These are phyloP conservation scores for Eimeria acervulina DNA, from an alignment of 169 alveolate species.

Conservation along the genomic window DNA sequence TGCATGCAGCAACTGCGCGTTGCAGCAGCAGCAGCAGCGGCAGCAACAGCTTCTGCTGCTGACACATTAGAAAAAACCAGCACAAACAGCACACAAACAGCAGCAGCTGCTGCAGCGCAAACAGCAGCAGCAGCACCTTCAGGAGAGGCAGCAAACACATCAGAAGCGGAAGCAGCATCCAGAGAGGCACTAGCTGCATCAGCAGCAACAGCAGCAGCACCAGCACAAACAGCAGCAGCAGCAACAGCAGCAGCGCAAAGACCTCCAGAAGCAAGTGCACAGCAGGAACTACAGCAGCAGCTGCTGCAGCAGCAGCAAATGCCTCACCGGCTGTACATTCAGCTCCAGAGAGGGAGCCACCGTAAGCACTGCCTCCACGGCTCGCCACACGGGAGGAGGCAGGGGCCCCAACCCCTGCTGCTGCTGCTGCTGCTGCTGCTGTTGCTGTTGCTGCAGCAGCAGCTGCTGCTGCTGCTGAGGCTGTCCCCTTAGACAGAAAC, in stretches of 20 bases:
- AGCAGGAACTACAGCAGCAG: background rate
- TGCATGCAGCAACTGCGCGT: too few species aligned
- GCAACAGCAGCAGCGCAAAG: background rate
- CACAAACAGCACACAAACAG: too few species aligned
- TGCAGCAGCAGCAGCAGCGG: too few species aligned
- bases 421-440: background rate
- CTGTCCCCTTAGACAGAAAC: slow-evolving; percentile 70
- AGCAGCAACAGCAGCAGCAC: too few species aligned
- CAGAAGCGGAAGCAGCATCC: too few species aligned
- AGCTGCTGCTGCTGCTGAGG: background rate
- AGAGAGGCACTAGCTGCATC: too few species aligned
- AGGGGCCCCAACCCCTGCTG: background rate
- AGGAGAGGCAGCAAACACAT: too few species aligned
- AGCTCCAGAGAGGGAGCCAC: slow-evolving; percentile 63
- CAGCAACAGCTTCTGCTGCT: too few species aligned
- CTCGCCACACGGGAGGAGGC: slow-evolving; percentile 41
- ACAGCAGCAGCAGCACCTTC: background rate
- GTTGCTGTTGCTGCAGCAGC: background rate
- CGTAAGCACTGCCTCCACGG: slow-evolving; percentile 50
- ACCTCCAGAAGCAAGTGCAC: background rate
- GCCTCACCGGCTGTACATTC: slow-evolving; percentile 63
- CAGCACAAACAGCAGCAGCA: background rate
- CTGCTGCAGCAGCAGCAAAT: too few species aligned
- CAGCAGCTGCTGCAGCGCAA: background rate
- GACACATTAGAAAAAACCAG: too few species aligned